Evolutionary conservation across 2,329 filamentous ascomycete species (phyloP), one percentile per base, ranked within the genome.

Genomic region (Dactylella cylindrospora): DNA sequence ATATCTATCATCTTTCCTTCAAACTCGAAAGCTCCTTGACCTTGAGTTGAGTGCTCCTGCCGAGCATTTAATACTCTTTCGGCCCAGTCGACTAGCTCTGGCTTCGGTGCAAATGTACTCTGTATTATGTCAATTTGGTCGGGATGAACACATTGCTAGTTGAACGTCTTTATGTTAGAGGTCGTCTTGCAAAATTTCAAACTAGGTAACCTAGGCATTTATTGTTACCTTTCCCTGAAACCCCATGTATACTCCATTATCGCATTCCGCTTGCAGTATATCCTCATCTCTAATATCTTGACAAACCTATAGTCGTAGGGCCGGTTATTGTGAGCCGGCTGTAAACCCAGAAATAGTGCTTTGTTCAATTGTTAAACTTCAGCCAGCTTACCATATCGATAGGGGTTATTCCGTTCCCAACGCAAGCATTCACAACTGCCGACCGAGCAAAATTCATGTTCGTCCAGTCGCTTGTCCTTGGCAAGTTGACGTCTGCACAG

Each of bases 221-320:
- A n/a, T n/a, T n/a, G n/a, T n/a, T 43, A 62, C 57, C 26, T 62
- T 62, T 17, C 57, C 57, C 38, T 62, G 49, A n/a, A 62, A 62
- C 2, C 57, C 57, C 15, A 44, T 29, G 15, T 50, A 26, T 7
- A 49, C 28, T 1, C 28, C 49, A 22, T 54, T 38, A 9, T 47
- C 23, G 19, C 57, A 62, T 40, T 62, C 43, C 17, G 36, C 10
- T 12, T 49, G 19, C 3, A 62, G 49, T 12, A 49, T 32, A 10
- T 44, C 33, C 3, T 25, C 29, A 6, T 45, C 22, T 36, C 26
- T 44, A 8, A 38, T 49, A 10, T 54, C 49, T 19, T 62, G 57
- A n/a, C 57, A 62, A 8, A 62, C 46, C 54, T 61, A 19, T 13
- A 35, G 2, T n/a, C 5, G 5, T 8, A 10, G 31, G 25, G 6